Percentiles rank a stretch among this genome's conserved stretches.
Evolutionary conservation across 768 basidiomycete species (phyloP).

Genomic region (Naematelia encephala): DNA sequence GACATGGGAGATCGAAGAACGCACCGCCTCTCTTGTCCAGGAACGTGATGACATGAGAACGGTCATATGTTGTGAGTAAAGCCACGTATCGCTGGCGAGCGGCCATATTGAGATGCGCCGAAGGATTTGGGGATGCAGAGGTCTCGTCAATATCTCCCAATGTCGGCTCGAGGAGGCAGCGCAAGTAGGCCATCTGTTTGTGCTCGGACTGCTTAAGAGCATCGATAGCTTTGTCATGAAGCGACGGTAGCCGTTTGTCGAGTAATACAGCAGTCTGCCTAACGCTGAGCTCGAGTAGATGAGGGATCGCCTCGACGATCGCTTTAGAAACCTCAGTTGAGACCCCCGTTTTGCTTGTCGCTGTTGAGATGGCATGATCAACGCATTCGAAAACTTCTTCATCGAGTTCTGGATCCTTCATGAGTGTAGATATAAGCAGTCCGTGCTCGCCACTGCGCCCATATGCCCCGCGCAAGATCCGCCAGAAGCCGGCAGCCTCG

Average conservation of each 20-base stretch:
- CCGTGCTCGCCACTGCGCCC: constrained; percentile 73
- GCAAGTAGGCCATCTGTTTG: constrained; percentile 72
- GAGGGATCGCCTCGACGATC: constrained; percentile 62
- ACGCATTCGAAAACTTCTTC: constrained; percentile 64
- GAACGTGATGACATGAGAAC: constrained; percentile 61
- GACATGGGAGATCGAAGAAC: constrained; percentile 59
- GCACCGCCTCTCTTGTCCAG: constrained; percentile 60
- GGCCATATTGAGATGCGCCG: constrained; percentile 53
- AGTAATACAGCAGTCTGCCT: constrained; percentile 68
- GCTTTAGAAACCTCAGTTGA: constrained; percentile 53
- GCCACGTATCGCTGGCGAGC: constrained; percentile 65
- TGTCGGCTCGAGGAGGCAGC: constrained; percentile 63
- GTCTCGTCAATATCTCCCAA: constrained; percentile 51
- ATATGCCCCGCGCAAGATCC: constrained; percentile 80
- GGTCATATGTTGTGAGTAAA: constrained; percentile 70
- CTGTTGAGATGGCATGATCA: constrained; percentile 59
- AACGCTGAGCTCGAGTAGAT: constrained; percentile 63
- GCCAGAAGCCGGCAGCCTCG: constrained; percentile 79
- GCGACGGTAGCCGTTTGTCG: constrained; percentile 63
- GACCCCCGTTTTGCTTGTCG: not conserved
- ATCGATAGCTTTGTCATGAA: constrained; percentile 66
- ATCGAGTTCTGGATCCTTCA: constrained; percentile 63
- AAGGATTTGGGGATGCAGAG: not conserved
- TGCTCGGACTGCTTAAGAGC: constrained; percentile 56
- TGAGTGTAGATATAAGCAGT: constrained; percentile 65